Conservation (phyloP, 139 green algal species). For the Chlamydomonas sp. region DNA sequence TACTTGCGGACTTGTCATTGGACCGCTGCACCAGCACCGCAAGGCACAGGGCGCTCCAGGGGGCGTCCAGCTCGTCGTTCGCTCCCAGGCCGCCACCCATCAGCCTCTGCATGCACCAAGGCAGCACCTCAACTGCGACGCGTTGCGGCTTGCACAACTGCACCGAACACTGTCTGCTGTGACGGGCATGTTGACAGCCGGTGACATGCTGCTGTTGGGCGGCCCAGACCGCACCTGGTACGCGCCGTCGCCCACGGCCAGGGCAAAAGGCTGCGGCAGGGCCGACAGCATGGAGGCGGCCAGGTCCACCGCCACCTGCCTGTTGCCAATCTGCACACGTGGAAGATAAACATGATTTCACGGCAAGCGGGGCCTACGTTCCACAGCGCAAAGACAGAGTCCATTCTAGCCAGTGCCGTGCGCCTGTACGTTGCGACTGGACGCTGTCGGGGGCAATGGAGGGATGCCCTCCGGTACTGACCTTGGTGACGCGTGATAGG, state of each 20-base stretch:
- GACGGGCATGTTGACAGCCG: too few species aligned
- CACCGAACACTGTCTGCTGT: too few species aligned
- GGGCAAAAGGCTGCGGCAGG: conserved; percentile 57
- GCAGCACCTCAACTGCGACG: too few species aligned
- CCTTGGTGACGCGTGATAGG: conserved; percentile 55
- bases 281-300: conserved; percentile 60
- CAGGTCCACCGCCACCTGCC: conserved; percentile 70
- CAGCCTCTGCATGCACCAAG: conserved; percentile 28
- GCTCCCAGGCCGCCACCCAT: conserved; percentile 37
- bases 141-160: too few species aligned
- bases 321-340: conserved; percentile 49
- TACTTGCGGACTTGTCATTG: conserved; percentile 64
- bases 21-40: conserved; percentile 65
- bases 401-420: too few species aligned
- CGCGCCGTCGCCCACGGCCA: background rate
- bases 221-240: conserved; percentile 22
- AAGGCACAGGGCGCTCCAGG: conserved; percentile 68
- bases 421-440: too few species aligned
- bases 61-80: conserved; percentile 44
- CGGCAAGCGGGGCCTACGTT: background rate
- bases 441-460: too few species aligned
- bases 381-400: too few species aligned
- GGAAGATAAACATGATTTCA: too few species aligned
- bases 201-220: too few species aligned
- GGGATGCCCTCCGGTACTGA: background rate